Base-by-base conservation (phyloP, 1,139 yeast genomes). In the Cylindricascospora bacillispora region DNA sequence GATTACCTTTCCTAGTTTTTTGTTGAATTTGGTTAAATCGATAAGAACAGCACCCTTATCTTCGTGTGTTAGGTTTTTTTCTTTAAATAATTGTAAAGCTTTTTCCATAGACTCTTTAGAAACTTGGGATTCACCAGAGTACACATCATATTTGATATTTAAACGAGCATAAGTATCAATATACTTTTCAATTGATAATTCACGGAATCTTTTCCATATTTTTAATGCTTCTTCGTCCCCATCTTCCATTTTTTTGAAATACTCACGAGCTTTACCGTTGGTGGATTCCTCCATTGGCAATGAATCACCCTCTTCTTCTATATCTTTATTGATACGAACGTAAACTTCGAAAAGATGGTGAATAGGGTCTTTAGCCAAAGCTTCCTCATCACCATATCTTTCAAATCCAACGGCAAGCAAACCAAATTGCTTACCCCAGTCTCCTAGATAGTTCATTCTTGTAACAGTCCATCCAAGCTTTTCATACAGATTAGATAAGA, bases 381-480 rank as follows among this genome's bases (percentile, higher is more conserved):
- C 62, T 47, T 77, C 82, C 52, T 80, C 94, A 39, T 67, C 60
- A 31, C 99, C 99, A 51, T 80, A 89, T 50, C 70, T 73, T 35
- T 73, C 71, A 55, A 79, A 89, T 30, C 97, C 99, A 41, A 92
- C 78, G 19, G 98, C 98, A 44, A 89, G 68, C 31, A 86, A 63
- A 58, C 98, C 99, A 52, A 89, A 89, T 63, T 89, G 99, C 60
- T 92, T 89, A 35, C 99, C 99, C 98, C 98, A 89, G 62, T 89
- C 99, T 52, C 99, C 99, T 44, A 89, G 67, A 60, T 92, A 89
- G 62, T 89, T 89, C 63, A 89, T 67, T 62, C 95, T 74, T 43
- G 70, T 62, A 25, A 92, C 98, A 12, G 82, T 72, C 80, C 89
- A 89, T 25, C 97, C 97, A 36, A 78, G 65, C 45, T 74, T 75